Percentiles rank a stretch among this genome's conserved stretches.
These are phyloP conservation scores for Amanita rimosa DNA, from an alignment of 768 basidiomycete genomes.

Conservation along the genomic window DNA sequence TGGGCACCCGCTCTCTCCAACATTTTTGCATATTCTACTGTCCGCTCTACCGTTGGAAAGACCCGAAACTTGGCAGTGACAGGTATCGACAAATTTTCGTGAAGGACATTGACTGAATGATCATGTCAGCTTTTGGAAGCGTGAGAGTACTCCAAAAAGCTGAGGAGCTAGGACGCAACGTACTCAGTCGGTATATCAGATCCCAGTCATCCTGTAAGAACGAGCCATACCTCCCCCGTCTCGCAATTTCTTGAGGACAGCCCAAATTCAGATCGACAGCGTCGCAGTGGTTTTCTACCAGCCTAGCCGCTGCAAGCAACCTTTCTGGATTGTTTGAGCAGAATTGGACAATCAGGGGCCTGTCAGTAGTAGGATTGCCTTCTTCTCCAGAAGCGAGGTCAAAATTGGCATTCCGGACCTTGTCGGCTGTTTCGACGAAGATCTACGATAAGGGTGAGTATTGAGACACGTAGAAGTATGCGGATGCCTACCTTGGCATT, in stretches of 20 bases:
- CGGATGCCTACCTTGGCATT: conserved; percentile 60
- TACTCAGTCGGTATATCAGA: conserved; percentile 69
- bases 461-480: not conserved
- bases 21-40: conserved; percentile 93
- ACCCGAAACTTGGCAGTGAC: conserved; percentile 96
- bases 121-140: not conserved
- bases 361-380: conserved; percentile 59
- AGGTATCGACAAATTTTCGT: conserved; percentile 76
- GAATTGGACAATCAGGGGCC: conserved; percentile 88
- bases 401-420: conserved; percentile 55
- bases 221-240: conserved; percentile 75
- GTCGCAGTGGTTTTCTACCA: conserved; percentile 74
- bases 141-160: not conserved
- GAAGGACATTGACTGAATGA: conserved; percentile 69
- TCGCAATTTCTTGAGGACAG: conserved; percentile 93
- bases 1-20: conserved; percentile 92
- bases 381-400: conserved; percentile 69
- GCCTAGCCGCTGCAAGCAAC: conserved; percentile 66
- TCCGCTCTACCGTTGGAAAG: conserved; percentile 76
- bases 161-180: conserved; percentile 12
- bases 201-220: conserved; percentile 97
- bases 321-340: conserved; percentile 82
- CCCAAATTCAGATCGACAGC: conserved; percentile 92
- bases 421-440: conserved; percentile 45
- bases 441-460: conserved; percentile 29